Percentiles rank a stretch among this genome's conserved stretches.
phyloP scores from a whole-genome alignment of 306 rosid species.

The Dalbergia cochinchinensis region DNA sequence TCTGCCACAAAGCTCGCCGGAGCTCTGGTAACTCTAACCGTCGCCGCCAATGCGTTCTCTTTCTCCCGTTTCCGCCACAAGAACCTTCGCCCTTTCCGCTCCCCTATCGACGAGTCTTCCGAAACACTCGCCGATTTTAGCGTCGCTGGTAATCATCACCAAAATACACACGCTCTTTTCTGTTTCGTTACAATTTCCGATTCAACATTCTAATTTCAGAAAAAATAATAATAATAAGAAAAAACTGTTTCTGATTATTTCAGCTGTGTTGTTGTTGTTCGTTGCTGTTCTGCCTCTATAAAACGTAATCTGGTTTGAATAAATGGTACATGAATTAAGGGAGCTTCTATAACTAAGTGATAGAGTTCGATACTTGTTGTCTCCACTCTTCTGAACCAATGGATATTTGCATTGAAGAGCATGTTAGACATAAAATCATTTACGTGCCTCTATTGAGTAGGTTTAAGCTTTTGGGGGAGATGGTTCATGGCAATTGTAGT shows the following conservation, averaged over 20 bases:
- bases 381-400: too few relatives aligned
- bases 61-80: slow-evolving; percentile 66
- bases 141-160: slow-evolving; percentile 53
- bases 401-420: too few relatives aligned
- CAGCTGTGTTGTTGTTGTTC: background rate
- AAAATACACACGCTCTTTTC: background rate
- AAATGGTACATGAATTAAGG: too few relatives aligned
- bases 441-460: too few relatives aligned
- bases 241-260: too few relatives aligned
- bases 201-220: background rate
- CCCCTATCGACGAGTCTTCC: slow-evolving; percentile 79
- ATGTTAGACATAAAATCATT: too few relatives aligned
- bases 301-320: too few relatives aligned
- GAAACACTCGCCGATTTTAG: slow-evolving; percentile 77
- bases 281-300: background rate
- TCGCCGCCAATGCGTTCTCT: slow-evolving; percentile 84
- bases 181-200: background rate
- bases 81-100: slow-evolving; percentile 73
- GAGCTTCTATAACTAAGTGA: too few relatives aligned
- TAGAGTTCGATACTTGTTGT: too few relatives aligned
- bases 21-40: slow-evolving; percentile 60
- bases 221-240: too few relatives aligned
- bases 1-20: slow-evolving; percentile 88
- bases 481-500: too few relatives aligned
- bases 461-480: too few relatives aligned